Percentiles rank a stretch among this genome's conserved stretches.
Conservation (phyloP, 208 protist species). For the Acanthamoeba triangularis region DNA sequence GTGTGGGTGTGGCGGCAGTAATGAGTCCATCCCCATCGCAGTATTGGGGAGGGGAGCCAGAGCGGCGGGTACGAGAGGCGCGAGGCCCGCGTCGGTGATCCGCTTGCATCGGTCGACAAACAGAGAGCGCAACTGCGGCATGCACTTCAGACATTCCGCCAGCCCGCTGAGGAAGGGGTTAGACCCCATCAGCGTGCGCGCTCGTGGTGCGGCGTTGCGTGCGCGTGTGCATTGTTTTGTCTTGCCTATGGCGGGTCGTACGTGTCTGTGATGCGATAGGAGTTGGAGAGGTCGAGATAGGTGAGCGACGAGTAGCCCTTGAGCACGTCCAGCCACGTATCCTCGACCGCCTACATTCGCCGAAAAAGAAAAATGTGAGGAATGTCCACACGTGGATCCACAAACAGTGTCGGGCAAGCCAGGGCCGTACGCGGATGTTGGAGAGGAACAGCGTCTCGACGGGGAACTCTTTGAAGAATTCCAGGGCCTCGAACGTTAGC, state of each 20-base stretch:
- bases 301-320: conserved; percentile 68
- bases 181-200: not conserved
- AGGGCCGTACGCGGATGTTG: conserved; percentile 8
- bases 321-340: conserved; percentile 48
- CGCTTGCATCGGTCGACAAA: conserved; percentile 64
- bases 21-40: not conserved
- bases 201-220: not conserved
- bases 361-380: not conserved
- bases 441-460: conserved; percentile 61
- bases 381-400: not conserved
- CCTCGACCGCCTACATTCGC: not conserved
- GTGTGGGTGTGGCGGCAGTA: not conserved
- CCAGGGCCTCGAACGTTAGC: not conserved
- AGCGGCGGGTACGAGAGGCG: not conserved
- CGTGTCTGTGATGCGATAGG: conserved; percentile 51
- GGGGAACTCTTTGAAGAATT: conserved; percentile 33
- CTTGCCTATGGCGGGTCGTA: not conserved
- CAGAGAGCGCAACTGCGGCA: conserved; percentile 53
- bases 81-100: conserved; percentile 46
- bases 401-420: not conserved
- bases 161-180: not conserved
- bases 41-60: not conserved
- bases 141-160: conserved; percentile 28
- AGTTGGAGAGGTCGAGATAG: conserved; percentile 63
- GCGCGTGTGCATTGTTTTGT: not conserved